Evolutionary conservation across 371 early-diverging fungal species (phyloP).

Genomic region (Catenaria anguillulae): DNA sequence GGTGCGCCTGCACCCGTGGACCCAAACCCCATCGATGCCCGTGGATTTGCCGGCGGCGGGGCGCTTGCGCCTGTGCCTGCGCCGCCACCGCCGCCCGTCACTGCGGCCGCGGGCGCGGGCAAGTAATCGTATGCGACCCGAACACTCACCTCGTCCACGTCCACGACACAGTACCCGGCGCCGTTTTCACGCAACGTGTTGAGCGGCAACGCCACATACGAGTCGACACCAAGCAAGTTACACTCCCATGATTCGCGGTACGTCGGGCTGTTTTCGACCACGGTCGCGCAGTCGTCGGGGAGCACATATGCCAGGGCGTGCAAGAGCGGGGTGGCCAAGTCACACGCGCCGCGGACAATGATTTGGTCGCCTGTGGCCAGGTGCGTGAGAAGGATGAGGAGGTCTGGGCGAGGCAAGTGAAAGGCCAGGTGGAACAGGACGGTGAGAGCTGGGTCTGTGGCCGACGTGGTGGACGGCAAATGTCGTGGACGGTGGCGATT

Average conservation of each 20-base stretch:
- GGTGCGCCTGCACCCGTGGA: no score
- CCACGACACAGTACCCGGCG: background rate
- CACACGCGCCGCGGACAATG: background rate
- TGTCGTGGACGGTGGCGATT: no score
- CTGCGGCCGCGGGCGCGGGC: no score
- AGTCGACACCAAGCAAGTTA: background rate
- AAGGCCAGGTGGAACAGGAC: background rate
- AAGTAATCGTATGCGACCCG: background rate
- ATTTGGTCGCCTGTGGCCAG: background rate
- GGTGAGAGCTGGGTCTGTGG: background rate
- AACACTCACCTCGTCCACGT: background rate
- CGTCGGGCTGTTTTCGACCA: background rate
- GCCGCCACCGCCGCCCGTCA: no score
- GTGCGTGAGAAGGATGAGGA: background rate
- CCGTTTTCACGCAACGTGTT: background rate
- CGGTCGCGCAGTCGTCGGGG: background rate
- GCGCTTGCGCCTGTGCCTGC: no score
- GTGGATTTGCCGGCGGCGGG: no score
- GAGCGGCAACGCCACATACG: background rate
- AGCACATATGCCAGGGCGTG: background rate
- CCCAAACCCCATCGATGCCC: no score
- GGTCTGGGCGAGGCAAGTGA: background rate
- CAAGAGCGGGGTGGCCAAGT: background rate
- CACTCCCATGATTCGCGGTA: slow-evolving; percentile 8
- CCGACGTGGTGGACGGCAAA: background rate